A percentile compares a stretch with the other conserved stretches of the same genome.
phyloP scores from a whole-genome alignment of 306 rosid species.

The Medicago ruthenica region DNA sequence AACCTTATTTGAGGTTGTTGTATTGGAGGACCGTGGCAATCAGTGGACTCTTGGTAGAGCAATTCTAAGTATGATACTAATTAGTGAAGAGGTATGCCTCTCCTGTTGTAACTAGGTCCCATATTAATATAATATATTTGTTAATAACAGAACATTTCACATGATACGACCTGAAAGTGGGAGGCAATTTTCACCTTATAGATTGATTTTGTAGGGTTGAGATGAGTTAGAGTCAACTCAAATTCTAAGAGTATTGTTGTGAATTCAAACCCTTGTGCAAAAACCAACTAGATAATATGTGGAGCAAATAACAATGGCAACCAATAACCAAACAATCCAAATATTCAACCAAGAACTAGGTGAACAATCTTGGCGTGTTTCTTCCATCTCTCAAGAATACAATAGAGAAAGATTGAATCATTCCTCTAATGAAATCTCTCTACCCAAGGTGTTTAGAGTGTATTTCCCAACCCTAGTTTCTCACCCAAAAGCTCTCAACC shows the following conservation, averaged over 20 bases:
- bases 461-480: too few species aligned
- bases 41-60: constrained; percentile 90
- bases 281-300: too few species aligned
- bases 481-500: too few species aligned
- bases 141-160: neutral
- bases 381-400: too few species aligned
- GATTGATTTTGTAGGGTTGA: neutral
- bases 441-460: too few species aligned
- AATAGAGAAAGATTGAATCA: too few species aligned
- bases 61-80: constrained; percentile 85
- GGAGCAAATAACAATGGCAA: too few species aligned
- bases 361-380: too few species aligned
- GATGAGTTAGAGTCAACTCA: neutral
- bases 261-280: too few species aligned
- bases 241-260: neutral
- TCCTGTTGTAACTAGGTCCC: constrained; percentile 12
- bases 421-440: too few species aligned
- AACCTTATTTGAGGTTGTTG: constrained; percentile 87
- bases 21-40: constrained; percentile 85
- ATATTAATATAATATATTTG: neutral
- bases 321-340: too few species aligned
- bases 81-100: constrained; percentile 72
- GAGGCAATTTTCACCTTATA: neutral
- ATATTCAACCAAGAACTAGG: too few species aligned
- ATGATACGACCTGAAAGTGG: neutral